Conservation (phyloP, 2,329 filamentous ascomycete species). For the Xylariales sp. region DNA sequence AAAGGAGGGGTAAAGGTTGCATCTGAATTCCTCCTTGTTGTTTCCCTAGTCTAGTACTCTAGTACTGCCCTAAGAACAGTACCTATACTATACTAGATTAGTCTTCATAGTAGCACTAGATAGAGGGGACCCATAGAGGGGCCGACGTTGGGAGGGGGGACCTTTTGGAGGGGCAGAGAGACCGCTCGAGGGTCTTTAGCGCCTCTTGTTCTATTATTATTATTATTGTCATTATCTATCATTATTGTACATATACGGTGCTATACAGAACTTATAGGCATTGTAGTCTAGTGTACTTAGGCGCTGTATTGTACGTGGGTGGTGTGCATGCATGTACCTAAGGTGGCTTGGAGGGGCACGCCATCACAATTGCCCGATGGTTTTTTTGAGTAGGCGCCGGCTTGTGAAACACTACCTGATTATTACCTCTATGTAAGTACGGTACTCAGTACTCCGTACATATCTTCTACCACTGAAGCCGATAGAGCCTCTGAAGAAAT, state of each 20-base stretch:
- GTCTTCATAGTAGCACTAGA: background rate
- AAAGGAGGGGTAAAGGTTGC: constrained; percentile 27
- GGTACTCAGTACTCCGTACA: background rate
- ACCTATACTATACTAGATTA: no score
- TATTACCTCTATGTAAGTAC: background rate
- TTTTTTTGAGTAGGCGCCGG: constrained; percentile 14
- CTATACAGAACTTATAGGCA: no score
- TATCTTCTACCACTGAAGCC: background rate
- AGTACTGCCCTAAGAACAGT: no score
- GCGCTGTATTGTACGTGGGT: no score
- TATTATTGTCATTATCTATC: no score
- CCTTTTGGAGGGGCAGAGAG: constrained; percentile 16
- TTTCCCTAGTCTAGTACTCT: no score
- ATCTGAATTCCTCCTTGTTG: constrained; percentile 3
- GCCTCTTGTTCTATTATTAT: constrained; percentile 5
- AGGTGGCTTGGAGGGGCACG: constrained; percentile 14
- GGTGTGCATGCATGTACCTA: no score
- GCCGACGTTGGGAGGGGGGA: constrained; percentile 1
- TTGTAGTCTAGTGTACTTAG: background rate
- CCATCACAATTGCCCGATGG: background rate
- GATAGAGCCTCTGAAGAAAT: background rate
- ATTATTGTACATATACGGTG: no score
- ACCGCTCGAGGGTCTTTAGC: background rate
- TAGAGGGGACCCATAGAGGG: constrained; percentile 21
- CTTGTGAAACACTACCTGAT: constrained; percentile 22